Base-by-base conservation (phyloP, 345 rosid genomes). In the Corymbia maculata region DNA sequence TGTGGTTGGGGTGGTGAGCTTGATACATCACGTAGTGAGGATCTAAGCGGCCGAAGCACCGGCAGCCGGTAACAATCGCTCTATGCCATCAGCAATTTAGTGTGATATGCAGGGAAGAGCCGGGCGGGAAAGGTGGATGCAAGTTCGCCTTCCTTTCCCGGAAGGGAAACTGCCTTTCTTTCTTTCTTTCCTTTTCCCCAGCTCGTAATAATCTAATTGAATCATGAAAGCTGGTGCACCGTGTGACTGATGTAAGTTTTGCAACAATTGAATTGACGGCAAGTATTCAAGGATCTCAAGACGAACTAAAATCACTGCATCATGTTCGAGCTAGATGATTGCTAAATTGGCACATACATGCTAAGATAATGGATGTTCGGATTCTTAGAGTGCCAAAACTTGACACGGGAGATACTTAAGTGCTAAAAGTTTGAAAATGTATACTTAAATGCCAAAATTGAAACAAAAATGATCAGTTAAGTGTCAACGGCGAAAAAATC, bases 141-240 rank as follows among this genome's bases (percentile, higher is more conserved):
- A 53, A 19, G 59, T 0, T 17, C 2, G 26, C 59, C 0, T 53
- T 1, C 53, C 53, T 52, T 52, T 52, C 6, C 16, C 0, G 3
- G 12, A 0, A 55, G 8, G 12, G 61, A 26, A 55, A 21, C 19
- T 22, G 5, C 21, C 61, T 21, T 8, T 55, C 12, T 4, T 21
- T 4, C 7, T 53, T n/a, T n/a, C n/a, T n/a, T n/a, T n/a, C n/a
- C n/a, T 21, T 21, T 21, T 53, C 19, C 9, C 24, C 8, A 55
- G 61, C 61, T 7, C 17, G 2, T 53, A 53, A 55, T 9, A 21
- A 8, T 8, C 11, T 55, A 8, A 55, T 0, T 19, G 5, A 55
- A 55, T 2, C 26, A 8, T 5, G 4, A 21, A 55, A 10, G 61
- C 2, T 55, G 26, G 12, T 55, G 61, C 61, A 0, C 26, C 26